Evolutionary conservation across 305 asterid species (phyloP).

Genomic region (Fraxinus ornus): DNA sequence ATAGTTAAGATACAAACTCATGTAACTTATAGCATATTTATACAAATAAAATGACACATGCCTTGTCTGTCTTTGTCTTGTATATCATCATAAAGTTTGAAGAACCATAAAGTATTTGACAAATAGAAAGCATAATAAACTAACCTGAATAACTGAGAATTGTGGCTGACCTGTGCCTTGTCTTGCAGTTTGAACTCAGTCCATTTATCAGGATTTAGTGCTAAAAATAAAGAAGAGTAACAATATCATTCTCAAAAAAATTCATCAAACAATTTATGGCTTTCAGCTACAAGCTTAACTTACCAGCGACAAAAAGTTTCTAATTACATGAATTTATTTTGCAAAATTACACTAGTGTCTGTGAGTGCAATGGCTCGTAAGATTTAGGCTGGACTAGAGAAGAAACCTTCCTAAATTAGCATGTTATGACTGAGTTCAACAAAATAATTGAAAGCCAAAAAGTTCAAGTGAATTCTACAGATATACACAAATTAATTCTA

Average conservation of each 20-base stretch:
- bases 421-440: neutral
- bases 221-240: constrained; percentile 45
- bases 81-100: neutral
- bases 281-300: constrained; percentile 5
- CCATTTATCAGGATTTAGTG: constrained; percentile 84
- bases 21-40: neutral
- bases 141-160: constrained; percentile 84
- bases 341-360: neutral
- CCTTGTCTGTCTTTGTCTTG: neutral
- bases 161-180: constrained; percentile 87
- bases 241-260: constrained; percentile 17
- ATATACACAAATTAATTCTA: neutral
- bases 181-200: constrained; percentile 84
- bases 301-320: neutral
- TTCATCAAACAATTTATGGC: constrained; percentile 6
- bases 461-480: constrained; percentile 1
- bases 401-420: neutral
- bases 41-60: neutral
- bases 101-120: constrained; percentile 2
- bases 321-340: neutral
- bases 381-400: constrained; percentile 11
- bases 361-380: neutral
- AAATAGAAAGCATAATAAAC: constrained; percentile 21
- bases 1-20: neutral
- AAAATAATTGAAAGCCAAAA: neutral